phyloP scores from a whole-genome alignment of 2,329 filamentous ascomycete genomes.

The Aspergillus sp. region DNA sequence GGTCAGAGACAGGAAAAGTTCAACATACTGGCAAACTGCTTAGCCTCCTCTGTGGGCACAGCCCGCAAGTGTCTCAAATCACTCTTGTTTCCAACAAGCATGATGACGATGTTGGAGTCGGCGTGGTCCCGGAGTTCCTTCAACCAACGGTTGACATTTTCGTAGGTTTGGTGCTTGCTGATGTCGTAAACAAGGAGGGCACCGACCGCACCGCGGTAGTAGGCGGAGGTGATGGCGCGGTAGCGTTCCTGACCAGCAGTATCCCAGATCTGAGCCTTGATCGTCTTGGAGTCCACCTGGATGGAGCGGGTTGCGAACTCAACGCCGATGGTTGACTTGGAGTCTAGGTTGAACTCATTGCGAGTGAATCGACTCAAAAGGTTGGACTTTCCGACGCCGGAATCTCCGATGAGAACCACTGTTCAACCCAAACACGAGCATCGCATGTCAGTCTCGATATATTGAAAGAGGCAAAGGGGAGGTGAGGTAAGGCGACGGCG shows the following conservation, averaged over 20 bases:
- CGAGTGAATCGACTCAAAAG: constrained; percentile 98
- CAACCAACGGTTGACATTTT: constrained; percentile 98
- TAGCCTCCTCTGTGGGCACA: constrained; percentile 95
- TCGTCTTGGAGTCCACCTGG: constrained; percentile 98
- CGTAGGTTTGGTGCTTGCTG: constrained; percentile 98
- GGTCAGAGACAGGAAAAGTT: too few species aligned
- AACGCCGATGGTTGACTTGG: constrained; percentile 98
- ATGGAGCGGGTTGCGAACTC: constrained; percentile 98
- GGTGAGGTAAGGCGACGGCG: constrained; percentile 12
- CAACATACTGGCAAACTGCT: constrained; percentile 84
- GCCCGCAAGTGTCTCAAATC: constrained; percentile 98
- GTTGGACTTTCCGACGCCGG: constrained; percentile 99
- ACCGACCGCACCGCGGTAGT: constrained; percentile 96
- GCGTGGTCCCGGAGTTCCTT: constrained; percentile 98
- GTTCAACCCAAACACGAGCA: constrained; percentile 15
- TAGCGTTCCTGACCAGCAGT: constrained; percentile 98
- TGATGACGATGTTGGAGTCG: constrained; percentile 98
- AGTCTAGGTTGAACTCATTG: constrained; percentile 99
- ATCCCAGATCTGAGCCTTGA: constrained; percentile 99
- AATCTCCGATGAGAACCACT: constrained; percentile 99
- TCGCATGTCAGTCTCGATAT: constrained; percentile 13
- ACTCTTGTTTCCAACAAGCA: constrained; percentile 99
- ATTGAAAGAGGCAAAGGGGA: constrained; percentile 6
- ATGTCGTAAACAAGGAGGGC: constrained; percentile 98
- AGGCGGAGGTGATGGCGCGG: constrained; percentile 97